Conservation (phyloP, 1,139 yeast species). For the Blastobotrys elegans region DNA sequence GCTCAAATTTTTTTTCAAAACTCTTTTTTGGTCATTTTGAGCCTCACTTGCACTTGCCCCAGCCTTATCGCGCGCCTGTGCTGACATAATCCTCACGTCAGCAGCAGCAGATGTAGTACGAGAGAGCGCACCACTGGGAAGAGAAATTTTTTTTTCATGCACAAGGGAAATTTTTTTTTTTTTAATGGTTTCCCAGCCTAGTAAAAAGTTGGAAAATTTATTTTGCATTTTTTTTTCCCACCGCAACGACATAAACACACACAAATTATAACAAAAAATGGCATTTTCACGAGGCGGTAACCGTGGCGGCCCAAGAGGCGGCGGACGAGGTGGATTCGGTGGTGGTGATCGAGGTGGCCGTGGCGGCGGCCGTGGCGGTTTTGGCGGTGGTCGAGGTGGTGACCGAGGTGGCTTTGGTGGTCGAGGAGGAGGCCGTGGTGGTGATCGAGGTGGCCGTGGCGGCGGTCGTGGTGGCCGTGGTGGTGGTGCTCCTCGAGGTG, state of each 20-base stretch:
- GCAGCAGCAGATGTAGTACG: too few species aligned
- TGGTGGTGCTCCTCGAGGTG: conserved; percentile 60
- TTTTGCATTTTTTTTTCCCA: background rate
- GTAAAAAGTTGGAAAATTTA: background rate
- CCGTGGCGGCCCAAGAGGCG: conserved; percentile 26
- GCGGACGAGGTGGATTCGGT: conserved; percentile 32
- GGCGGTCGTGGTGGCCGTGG: conserved; percentile 94
- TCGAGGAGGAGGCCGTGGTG: conserved; percentile 26
- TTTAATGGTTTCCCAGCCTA: background rate
- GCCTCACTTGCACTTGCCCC: too few species aligned
- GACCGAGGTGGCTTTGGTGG: conserved; percentile 20
- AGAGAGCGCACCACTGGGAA: too few species aligned
- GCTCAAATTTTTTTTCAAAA: background rate
- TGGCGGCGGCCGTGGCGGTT: conserved; percentile 17
- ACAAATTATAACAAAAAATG: conserved; percentile 33
- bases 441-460: conserved; percentile 65
- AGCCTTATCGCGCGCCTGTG: too few species aligned
- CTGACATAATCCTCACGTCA: too few species aligned
- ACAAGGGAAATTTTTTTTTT: conserved; percentile 1
- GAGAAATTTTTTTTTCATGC: too few species aligned
- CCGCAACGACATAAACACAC: background rate
- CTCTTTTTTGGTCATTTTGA: too few species aligned
- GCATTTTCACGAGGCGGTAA: conserved; percentile 35
- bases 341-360: conserved; percentile 18
- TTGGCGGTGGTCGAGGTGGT: conserved; percentile 23